Conservation (phyloP, 2,329 filamentous ascomycete species). For the Xylariales sp. region DNA sequence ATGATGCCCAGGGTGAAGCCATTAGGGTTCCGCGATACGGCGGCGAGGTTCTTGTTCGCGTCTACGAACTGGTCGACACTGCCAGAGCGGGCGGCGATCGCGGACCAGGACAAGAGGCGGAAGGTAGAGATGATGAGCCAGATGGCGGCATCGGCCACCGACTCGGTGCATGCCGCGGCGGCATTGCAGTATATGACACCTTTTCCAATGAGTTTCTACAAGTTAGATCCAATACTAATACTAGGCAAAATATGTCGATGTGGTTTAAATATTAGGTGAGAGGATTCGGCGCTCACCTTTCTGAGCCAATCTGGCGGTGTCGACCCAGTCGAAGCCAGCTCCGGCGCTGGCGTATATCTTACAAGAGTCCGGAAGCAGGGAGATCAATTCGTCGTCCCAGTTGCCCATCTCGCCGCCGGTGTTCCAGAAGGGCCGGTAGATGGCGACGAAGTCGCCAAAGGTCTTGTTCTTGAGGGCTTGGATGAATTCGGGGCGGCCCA, state of each 20-base stretch:
- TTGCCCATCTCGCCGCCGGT: slow-evolving; percentile 7
- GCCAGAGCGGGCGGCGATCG: slow-evolving; percentile 5
- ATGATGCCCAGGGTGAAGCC: slow-evolving; percentile 7
- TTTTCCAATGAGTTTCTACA: too few species aligned
- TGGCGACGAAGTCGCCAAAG: slow-evolving; percentile 8
- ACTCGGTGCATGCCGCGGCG: slow-evolving; percentile 6
- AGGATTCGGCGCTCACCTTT: not conserved
- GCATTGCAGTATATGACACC: slow-evolving; percentile 7
- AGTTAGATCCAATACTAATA: too few species aligned
- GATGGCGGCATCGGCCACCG: slow-evolving; percentile 6
- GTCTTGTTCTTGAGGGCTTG: slow-evolving; percentile 9
- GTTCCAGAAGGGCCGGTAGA: slow-evolving; percentile 7
- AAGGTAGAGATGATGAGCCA: slow-evolving; percentile 7
- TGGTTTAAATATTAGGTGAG: too few species aligned
- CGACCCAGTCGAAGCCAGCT: slow-evolving; percentile 7
- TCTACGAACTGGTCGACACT: slow-evolving; percentile 4
- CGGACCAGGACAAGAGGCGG: slow-evolving; percentile 6
- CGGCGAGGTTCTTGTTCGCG: slow-evolving; percentile 6
- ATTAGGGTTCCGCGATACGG: slow-evolving; percentile 6
- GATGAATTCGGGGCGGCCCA: slow-evolving; percentile 12
- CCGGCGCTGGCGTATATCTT: slow-evolving; percentile 6
- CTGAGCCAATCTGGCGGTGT: slow-evolving; percentile 2
- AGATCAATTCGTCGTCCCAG: slow-evolving; percentile 7
- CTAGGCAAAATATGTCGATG: too few species aligned
- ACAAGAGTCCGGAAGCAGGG: slow-evolving; percentile 4